Evolutionary conservation across 2,329 filamentous ascomycete species (phyloP), one percentile per base, ranked within the genome.

Genomic region (Colletotrichum brevisporum): DNA sequence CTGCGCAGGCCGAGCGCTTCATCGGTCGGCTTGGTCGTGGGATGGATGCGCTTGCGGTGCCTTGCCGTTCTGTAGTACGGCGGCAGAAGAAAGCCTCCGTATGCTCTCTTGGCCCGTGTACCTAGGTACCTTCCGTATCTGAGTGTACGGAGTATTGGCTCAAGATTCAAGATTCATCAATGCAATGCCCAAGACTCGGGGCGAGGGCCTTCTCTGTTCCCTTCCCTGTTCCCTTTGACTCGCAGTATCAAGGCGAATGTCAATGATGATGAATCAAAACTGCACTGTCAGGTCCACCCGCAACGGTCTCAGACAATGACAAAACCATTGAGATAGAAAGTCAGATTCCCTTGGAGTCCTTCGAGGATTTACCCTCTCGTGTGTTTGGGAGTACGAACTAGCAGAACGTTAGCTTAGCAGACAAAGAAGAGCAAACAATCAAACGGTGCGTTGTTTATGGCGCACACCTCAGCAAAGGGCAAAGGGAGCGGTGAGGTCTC

Each of bases 221-320:
- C 31, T 36, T 36, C 31, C 31, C 31, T 36, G 31, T 36, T 24
- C 21, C 21, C 21, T 24, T 24, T 24, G 21, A 24, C 21, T 24
- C 21, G 21, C 21, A 24, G 21, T 24, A 24, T 3, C 21, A 24
- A 36, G 31, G 31, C 31, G 6, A 36, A 36, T 36, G 31, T 24
- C 21, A 36, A 36, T 54, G 21, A 24, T 24, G 21, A 24, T 24
- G 21, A 24, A 24, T 24, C 21, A 24, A 24, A 24, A 24, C 21
- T 24, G 21, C 48, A 51, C 53, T 48, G 65, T 9, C 48, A 59
- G 65, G 58, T 65, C 65, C 62, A 66, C 62, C 24, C 36, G 16
- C 43, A 60, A 50, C 39, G 57, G 55, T 69, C 66, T 69, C 51
- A 56, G 62, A 60, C 66, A 52, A 69, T 59, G 50, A 62, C 50